Evolutionary conservation across 441 rosid genomes (phyloP).

Genomic region (Gossypium trilobum): DNA sequence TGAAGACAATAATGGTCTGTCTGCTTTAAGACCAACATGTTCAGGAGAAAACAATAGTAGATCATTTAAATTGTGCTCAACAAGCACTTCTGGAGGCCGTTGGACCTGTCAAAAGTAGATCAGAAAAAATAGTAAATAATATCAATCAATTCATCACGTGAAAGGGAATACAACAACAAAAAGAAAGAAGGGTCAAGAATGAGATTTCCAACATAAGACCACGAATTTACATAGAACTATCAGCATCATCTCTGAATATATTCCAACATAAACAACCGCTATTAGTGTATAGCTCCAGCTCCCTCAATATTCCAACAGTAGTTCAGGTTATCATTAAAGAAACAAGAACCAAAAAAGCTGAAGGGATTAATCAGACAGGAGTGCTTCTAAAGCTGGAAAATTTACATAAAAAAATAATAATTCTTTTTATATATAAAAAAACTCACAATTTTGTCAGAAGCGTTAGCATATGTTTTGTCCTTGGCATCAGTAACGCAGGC

Average conservation of each 20-base stretch:
- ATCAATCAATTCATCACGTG: not conserved
- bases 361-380: not conserved
- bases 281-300: not conserved
- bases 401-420: not conserved
- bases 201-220: not conserved
- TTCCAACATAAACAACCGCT: not conserved
- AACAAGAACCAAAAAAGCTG: not conserved
- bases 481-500: conserved; percentile 24
- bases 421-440: not conserved
- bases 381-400: not conserved
- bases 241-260: not conserved
- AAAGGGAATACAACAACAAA: not conserved
- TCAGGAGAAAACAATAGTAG: conserved; percentile 53
- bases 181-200: not conserved
- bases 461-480: conserved; percentile 25
- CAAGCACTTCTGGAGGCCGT: conserved; percentile 39
- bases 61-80: conserved; percentile 49
- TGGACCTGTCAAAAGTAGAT: conserved; percentile 25
- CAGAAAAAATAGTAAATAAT: not conserved
- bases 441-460: conserved; percentile 39
- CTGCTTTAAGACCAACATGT: conserved; percentile 36
- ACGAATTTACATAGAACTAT: not conserved
- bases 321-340: conserved; percentile 1
- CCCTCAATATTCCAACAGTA: not conserved
- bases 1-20: conserved; percentile 25